Percentiles rank a stretch among this genome's conserved stretches.
These are phyloP conservation scores for Caryopteris hybrid DNA, from an alignment of 305 asterid species.

Conservation along the genomic window DNA sequence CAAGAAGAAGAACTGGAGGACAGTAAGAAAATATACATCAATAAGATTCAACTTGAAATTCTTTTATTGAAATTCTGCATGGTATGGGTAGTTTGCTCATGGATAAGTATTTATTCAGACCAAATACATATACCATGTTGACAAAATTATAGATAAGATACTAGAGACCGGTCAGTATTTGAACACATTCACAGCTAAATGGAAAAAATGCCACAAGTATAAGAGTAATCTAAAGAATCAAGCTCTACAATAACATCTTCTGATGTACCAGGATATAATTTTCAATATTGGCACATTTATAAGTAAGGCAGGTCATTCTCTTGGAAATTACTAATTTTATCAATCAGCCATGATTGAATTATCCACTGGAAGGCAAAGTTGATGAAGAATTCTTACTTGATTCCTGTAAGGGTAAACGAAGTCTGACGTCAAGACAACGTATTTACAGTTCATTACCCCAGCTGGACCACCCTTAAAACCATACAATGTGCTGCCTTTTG, in stretches of 20 bases:
- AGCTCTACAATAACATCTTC: not conserved
- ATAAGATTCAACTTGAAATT: not conserved
- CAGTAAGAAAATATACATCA: not conserved
- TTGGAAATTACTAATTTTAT: not conserved
- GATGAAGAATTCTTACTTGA: slow-evolving; percentile 49
- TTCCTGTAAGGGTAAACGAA: slow-evolving; percentile 89
- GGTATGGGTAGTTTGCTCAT: not conserved
- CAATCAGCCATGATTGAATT: not conserved
- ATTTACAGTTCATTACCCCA: slow-evolving; percentile 93
- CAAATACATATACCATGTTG: not conserved
- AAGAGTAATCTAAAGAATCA: not conserved
- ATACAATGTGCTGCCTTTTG: slow-evolving; percentile 91
- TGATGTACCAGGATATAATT: not conserved
- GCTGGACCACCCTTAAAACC: slow-evolving; percentile 99
- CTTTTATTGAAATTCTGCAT: not conserved
- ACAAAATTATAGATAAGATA: not conserved
- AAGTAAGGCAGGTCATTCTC: not conserved
- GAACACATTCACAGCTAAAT: not conserved
- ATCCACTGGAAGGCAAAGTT: slow-evolving; percentile 3
- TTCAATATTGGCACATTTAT: not conserved
- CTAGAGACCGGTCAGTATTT: not conserved
- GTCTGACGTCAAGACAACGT: slow-evolving; percentile 65
- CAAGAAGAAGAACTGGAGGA: not conserved
- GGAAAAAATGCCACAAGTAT: not conserved
- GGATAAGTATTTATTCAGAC: not conserved